Conservation (phyloP, 306 rosid species). For the Quillaja saponaria region DNA sequence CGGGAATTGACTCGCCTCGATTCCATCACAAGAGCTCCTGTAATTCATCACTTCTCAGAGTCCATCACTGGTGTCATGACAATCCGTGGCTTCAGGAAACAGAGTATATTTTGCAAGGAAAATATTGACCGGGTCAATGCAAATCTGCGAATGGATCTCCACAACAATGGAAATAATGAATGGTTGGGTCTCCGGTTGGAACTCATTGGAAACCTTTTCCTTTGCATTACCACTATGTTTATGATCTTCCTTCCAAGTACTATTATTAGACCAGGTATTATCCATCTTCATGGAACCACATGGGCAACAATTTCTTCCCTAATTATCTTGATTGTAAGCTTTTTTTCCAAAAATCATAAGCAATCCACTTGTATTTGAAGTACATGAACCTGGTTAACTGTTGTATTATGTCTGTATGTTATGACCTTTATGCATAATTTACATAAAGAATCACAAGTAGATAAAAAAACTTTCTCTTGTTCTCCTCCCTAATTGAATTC, state of each 20-base stretch:
- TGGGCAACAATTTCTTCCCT: background rate
- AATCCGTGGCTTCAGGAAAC: slow-evolving; percentile 68
- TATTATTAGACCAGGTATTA: slow-evolving; percentile 68
- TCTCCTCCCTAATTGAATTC: no score
- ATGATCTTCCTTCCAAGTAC: slow-evolving; percentile 79
- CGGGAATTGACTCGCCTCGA: slow-evolving; percentile 83
- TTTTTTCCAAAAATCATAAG: no score
- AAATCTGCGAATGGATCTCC: slow-evolving; percentile 81
- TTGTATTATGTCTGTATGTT: no score
- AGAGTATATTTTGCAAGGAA: slow-evolving; percentile 50
- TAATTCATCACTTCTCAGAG: slow-evolving; percentile 89
- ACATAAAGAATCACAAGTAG: no score
- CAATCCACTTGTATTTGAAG: no score
- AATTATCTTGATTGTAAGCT: no score
- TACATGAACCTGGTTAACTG: no score
- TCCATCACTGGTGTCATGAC: slow-evolving; percentile 83
- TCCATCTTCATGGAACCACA: background rate
- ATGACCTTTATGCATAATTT: no score
- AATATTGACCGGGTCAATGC: slow-evolving; percentile 66
- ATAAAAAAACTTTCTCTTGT: no score
- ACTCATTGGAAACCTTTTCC: slow-evolving; percentile 59
- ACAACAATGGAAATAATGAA: slow-evolving; percentile 79
- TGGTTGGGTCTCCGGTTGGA: slow-evolving; percentile 89
- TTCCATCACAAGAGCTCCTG: slow-evolving; percentile 86
- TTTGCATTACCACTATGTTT: slow-evolving; percentile 59